phyloP scores from a whole-genome alignment of 1,284 basidiomycete species.

The Somion occarium region DNA sequence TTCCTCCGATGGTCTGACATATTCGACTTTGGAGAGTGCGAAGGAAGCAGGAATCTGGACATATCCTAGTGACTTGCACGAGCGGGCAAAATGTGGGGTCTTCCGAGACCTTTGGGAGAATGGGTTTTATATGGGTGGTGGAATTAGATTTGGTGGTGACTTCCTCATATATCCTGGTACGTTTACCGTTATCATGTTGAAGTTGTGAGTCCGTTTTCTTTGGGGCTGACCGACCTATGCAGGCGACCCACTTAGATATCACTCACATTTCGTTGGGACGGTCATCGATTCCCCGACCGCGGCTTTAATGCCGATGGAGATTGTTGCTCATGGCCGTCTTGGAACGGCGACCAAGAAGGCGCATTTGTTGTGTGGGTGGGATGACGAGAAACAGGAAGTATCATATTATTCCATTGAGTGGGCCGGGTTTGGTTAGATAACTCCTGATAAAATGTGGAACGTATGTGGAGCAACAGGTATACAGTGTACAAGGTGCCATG shows the following conservation, averaged over 20 bases:
- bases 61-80: slow-evolving; percentile 61
- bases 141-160: slow-evolving; percentile 93
- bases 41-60: slow-evolving; percentile 69
- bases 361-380: slow-evolving; percentile 87
- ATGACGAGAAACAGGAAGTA: slow-evolving; percentile 62
- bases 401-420: slow-evolving; percentile 86
- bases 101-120: slow-evolving; percentile 79
- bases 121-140: slow-evolving; percentile 83
- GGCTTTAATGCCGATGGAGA: slow-evolving; percentile 78
- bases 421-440: slow-evolving; percentile 78
- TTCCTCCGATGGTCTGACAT: slow-evolving; percentile 33
- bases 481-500: neutral
- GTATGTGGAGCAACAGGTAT: neutral
- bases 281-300: slow-evolving; percentile 65
- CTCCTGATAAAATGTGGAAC: neutral
- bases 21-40: slow-evolving; percentile 57
- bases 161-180: slow-evolving; percentile 94
- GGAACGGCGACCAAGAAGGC: slow-evolving; percentile 98
- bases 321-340: slow-evolving; percentile 91
- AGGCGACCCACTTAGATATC: slow-evolving; percentile 96
- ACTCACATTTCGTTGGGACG: slow-evolving; percentile 92
- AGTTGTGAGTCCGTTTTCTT: too few species aligned
- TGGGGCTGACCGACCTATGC: too few species aligned
- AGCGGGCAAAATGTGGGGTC: slow-evolving; percentile 74
- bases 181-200: slow-evolving; percentile 28